phyloP scores from a whole-genome alignment of 2,329 filamentous ascomycete genomes.

The Biscogniauxia mediterranea region DNA sequence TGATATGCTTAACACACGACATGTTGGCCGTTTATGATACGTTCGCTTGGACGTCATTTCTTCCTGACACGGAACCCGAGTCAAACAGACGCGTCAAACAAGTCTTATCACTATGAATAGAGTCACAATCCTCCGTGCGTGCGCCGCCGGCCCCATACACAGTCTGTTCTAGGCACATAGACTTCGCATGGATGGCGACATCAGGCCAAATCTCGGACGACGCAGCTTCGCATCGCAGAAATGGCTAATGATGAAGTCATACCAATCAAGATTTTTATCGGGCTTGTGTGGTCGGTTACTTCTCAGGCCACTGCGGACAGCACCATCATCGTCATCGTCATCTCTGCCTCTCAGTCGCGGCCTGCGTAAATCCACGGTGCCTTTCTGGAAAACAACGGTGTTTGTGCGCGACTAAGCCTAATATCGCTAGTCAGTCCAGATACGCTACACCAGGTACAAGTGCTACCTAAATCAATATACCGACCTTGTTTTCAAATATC shows the following conservation, averaged over 20 bases:
- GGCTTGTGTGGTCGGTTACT: background rate
- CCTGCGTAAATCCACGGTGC: no score
- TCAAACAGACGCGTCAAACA: background rate
- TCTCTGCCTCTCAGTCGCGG: no score
- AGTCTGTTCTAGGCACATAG: background rate
- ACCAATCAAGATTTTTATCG: background rate
- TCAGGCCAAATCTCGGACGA: background rate
- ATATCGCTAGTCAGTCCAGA: no score
- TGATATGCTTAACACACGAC: background rate
- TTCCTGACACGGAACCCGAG: background rate
- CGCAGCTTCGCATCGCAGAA: background rate
- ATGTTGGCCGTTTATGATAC: conserved; percentile 1
- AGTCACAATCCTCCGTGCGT: background rate
- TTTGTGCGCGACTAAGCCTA: no score
- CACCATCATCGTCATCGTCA: no score
- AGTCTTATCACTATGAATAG: background rate
- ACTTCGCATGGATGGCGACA: background rate
- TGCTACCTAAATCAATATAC: no score
- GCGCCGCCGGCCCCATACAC: background rate
- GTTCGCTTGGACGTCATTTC: conserved; percentile 8
- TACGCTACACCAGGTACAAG: no score
- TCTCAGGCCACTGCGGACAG: background rate
- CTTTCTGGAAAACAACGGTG: no score
- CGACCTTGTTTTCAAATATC: no score
- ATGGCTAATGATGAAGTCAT: background rate